Percentiles rank a stretch among this genome's conserved stretches.
phyloP scores from a whole-genome alignment of 1,139 yeast species.

The Hansenula lynferdii region DNA sequence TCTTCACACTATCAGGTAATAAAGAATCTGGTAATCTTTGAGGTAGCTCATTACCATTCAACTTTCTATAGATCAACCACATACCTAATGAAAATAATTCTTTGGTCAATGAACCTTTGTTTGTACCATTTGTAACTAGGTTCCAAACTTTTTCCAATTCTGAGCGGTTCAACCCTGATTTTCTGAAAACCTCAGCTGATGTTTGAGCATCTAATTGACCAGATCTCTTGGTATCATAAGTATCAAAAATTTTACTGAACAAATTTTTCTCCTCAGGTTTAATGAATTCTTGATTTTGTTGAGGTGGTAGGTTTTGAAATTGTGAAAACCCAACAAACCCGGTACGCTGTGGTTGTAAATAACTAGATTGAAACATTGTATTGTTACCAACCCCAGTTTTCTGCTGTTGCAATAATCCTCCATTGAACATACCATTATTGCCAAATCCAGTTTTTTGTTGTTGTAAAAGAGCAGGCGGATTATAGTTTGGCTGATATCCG shows the following conservation, averaged over 20 bases:
- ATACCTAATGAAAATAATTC: conserved; percentile 80
- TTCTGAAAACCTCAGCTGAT: conserved; percentile 80
- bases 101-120: conserved; percentile 64
- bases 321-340: conserved; percentile 38
- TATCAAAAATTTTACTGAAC: conserved; percentile 78
- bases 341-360: conserved; percentile 50
- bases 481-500: conserved; percentile 23
- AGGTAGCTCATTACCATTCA: conserved; percentile 75
- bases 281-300: conserved; percentile 53
- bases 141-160: conserved; percentile 91
- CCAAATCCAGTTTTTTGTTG: conserved; percentile 10
- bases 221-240: conserved; percentile 66
- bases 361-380: conserved; percentile 56
- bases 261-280: conserved; percentile 71
- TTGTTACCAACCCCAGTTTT: conserved; percentile 30
- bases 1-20: conserved; percentile 72
- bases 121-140: conserved; percentile 60
- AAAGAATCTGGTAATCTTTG: conserved; percentile 64
- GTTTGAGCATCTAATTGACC: conserved; percentile 76
- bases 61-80: conserved; percentile 74
- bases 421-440: conserved; percentile 17
- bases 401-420: conserved; percentile 29
- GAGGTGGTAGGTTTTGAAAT: conserved; percentile 29
- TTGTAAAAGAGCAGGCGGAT: conserved; percentile 3
- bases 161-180: conserved; percentile 76